Percentiles rank a stretch among this genome's conserved stretches.
Conservation (phyloP, 192 early-diverging fungal species). For the Umbelopsis vinacea region DNA sequence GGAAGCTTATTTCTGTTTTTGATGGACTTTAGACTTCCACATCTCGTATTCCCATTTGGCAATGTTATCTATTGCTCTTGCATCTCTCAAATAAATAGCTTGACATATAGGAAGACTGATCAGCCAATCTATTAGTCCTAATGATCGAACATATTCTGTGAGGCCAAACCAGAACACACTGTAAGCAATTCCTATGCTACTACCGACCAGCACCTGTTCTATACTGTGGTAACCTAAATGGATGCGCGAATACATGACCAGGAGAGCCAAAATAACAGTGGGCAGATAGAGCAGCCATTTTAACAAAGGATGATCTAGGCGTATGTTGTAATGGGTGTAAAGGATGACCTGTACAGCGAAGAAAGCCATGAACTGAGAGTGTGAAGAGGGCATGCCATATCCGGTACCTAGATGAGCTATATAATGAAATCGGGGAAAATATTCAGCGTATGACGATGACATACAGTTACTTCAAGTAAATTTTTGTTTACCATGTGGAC, state of each 20-base stretch:
- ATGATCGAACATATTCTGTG: slow-evolving; percentile 41
- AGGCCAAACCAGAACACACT: slow-evolving; percentile 61
- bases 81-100: slow-evolving; percentile 54
- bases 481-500: slow-evolving; percentile 62
- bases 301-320: slow-evolving; percentile 26
- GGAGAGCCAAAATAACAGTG: slow-evolving; percentile 23
- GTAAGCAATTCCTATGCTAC: slow-evolving; percentile 56
- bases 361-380: slow-evolving; percentile 81
- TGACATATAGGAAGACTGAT: slow-evolving; percentile 43
- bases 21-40: slow-evolving; percentile 37
- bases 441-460: not conserved
- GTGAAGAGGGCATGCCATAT: slow-evolving; percentile 87
- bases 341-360: slow-evolving; percentile 66
- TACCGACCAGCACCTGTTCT: slow-evolving; percentile 73
- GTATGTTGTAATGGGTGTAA: slow-evolving; percentile 48
- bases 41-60: slow-evolving; percentile 56
- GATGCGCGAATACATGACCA: slow-evolving; percentile 49
- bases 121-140: slow-evolving; percentile 46
- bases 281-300: slow-evolving; percentile 25
- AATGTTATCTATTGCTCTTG: slow-evolving; percentile 47
- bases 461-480: not conserved
- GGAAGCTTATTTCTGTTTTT: not conserved
- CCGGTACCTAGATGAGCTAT: slow-evolving; percentile 69
- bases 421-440: not conserved
- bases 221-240: slow-evolving; percentile 76